These are phyloP conservation scores for Penicillium sp. DNA, from an alignment of 2,329 filamentous ascomycete genomes.

Conservation along the genomic window DNA sequence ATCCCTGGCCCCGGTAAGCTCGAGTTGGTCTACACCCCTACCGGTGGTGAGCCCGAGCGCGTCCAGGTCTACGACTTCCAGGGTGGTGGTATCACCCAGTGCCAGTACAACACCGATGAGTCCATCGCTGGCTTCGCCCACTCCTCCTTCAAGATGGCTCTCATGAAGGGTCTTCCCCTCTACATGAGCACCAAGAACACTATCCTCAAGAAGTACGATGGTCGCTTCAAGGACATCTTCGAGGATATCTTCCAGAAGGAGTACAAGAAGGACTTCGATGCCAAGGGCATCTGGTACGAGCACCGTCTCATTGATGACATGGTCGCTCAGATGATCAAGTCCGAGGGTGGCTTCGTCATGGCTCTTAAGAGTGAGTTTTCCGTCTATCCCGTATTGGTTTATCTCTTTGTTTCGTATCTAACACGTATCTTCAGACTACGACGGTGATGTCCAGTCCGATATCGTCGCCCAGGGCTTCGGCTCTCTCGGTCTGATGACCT, in stretches of 20 bases:
- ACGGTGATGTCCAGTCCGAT: slow-evolving; percentile 97
- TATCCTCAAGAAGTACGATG: slow-evolving; percentile 98
- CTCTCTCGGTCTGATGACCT: slow-evolving; percentile 97
- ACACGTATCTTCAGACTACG: slow-evolving; percentile 69
- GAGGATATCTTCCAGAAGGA: slow-evolving; percentile 88
- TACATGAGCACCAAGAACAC: slow-evolving; percentile 99
- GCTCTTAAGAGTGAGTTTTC: slow-evolving; percentile 84
- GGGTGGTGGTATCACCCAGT: slow-evolving; percentile 82
- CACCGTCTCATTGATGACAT: slow-evolving; percentile 99
- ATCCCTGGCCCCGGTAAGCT: slow-evolving; percentile 81
- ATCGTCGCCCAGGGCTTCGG: slow-evolving; percentile 98
- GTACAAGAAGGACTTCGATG: slow-evolving; percentile 87
- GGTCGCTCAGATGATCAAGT: slow-evolving; percentile 99
- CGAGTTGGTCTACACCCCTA: slow-evolving; percentile 90
- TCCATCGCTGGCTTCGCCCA: slow-evolving; percentile 94
- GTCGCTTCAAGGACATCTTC: slow-evolving; percentile 99
- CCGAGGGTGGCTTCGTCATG: slow-evolving; percentile 92
- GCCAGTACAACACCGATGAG: slow-evolving; percentile 98
- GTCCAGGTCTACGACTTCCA: slow-evolving; percentile 91
- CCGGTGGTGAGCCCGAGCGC: slow-evolving; percentile 72
- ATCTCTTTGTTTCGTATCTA: slow-evolving; percentile 1
- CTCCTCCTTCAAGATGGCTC: slow-evolving; percentile 91
- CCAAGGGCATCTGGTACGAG: slow-evolving; percentile 97
- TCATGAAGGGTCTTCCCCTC: slow-evolving; percentile 83
- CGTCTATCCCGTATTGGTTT: neutral